Evolutionary conservation across 1,284 basidiomycete species (phyloP).

Genomic region (Puccinia novopanici): DNA sequence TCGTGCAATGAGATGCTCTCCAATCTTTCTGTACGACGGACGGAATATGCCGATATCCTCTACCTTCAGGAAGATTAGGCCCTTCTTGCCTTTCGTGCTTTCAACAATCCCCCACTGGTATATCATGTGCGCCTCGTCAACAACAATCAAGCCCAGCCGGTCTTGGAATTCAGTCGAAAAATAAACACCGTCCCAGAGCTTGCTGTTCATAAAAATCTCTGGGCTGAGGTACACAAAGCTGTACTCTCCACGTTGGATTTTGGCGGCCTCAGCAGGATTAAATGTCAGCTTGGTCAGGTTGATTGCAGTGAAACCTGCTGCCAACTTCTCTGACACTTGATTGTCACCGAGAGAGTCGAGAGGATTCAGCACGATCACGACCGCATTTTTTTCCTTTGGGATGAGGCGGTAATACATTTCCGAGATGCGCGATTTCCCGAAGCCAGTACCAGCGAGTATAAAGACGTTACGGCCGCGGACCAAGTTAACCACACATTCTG

Average conservation of each 20-base stretch:
- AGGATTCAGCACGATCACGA: neutral
- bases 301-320: neutral
- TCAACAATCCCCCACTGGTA: no score
- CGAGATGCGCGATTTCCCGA: neutral
- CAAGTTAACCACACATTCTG: neutral
- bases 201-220: slow-evolving; percentile 3
- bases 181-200: neutral
- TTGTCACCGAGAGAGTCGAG: neutral
- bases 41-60: neutral
- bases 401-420: neutral
- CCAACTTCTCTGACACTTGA: no score
- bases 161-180: neutral
- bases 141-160: neutral
- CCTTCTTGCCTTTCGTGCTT: no score
- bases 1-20: no score
- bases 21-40: neutral
- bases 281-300: neutral
- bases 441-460: neutral
- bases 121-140: no score
- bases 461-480: neutral
- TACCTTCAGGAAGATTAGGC: no score
- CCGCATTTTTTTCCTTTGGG: neutral
- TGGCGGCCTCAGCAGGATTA: neutral
- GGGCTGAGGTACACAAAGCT: neutral
- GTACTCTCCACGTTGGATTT: neutral